Evolutionary conservation across 768 basidiomycete species (phyloP), one percentile per base, ranked within the genome.

Genomic region (Ramaria sp.): DNA sequence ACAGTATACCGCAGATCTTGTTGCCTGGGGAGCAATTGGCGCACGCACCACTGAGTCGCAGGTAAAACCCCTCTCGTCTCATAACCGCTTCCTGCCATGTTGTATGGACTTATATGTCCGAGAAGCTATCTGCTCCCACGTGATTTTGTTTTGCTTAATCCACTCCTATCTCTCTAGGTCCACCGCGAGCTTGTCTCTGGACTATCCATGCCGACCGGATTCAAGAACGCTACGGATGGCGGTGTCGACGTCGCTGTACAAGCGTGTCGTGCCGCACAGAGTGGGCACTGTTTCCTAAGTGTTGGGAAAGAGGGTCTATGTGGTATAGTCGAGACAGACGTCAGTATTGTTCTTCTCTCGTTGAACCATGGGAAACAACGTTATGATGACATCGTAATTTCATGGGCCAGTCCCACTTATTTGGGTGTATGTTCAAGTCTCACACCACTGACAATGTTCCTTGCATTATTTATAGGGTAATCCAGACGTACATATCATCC

Each of bases 221-320:
- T 99, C 81, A 99, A 99, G 72, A 99, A 99, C 63, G 89, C 89
- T 10, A 98, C 95, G 1, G 96, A 98, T 61, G 96, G 96, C 37
- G 84, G 83, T 27, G 79, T 95, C 41, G 81, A 83, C 48, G 88
- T 97, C 59, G 94, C 96, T 0, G 78, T 98, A 43, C 94, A 99
- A 68, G 95, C 95, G 2, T 97, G 94, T 69, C 81, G 93, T 34
- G 89, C 95, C 15, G 94, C 96, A 16, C 79, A 82, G 56, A 78
- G 79, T 54, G 88, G 89, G 1, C 95, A 99, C 68, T 90, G 93
- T 56, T 99, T 99, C 80, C 76, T 99, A 16, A 88, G 85, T 61
- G 96, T 99, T 30, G 96, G 94, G 28, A 97, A 98, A 71, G 93
- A 96, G 69, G 95, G 95, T 12, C 68, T 94, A 61, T 89, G 87